phyloP scores from a whole-genome alignment of 139 green algal genomes.

The Closterium sp. region DNA sequence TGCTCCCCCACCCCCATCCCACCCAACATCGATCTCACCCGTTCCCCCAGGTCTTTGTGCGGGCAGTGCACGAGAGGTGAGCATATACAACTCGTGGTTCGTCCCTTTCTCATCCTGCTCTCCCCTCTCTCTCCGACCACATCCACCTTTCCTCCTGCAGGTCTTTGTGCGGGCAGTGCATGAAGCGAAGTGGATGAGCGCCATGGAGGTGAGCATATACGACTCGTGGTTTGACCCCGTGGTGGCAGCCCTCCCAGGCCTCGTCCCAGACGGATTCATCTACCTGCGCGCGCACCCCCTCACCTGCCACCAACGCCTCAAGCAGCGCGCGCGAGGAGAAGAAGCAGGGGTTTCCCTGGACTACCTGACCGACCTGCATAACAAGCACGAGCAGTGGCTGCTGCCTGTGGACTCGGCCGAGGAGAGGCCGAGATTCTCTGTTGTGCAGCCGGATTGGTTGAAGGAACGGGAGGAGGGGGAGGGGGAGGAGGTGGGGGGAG shows the following conservation, averaged over 20 bases:
- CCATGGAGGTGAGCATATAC: constrained; percentile 88
- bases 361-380: constrained; percentile 84
- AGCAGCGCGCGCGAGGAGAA: constrained; percentile 39
- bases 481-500: background rate
- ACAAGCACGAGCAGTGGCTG: constrained; percentile 90
- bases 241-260: constrained; percentile 55
- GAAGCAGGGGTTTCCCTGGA: constrained; percentile 56
- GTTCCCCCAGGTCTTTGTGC: no score
- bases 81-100: no score
- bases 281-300: constrained; percentile 79
- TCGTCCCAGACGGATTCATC: constrained; percentile 92
- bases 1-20: constrained; percentile 61
- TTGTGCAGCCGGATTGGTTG: background rate
- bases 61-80: no score
- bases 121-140: no score
- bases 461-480: background rate
- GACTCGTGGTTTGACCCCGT: constrained; percentile 70
- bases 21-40: no score
- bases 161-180: constrained; percentile 93
- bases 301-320: constrained; percentile 76
- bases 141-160: background rate
- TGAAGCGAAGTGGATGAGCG: constrained; percentile 71
- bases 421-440: background rate
- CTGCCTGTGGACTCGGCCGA: constrained; percentile 41
- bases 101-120: no score